Evolutionary conservation across 2,329 filamentous ascomycete species (phyloP), one percentile per base, ranked within the genome.

Genomic region (Penicillium decumbens): DNA sequence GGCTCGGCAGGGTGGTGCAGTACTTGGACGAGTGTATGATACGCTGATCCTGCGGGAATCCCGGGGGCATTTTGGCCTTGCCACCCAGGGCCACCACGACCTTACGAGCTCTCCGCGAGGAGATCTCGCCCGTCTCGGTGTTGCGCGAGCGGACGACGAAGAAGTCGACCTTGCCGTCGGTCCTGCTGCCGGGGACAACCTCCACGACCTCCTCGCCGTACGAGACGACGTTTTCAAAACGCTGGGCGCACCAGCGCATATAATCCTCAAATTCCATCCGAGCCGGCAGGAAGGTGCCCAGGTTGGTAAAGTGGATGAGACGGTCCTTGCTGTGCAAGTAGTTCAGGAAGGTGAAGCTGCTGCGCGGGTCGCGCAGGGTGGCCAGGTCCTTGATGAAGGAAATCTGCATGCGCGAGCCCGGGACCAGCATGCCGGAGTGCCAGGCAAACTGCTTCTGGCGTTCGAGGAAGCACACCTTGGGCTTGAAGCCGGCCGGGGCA

Each of bases 351-450:
- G 92, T 97, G 71, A 97, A 97, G 63, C 90, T 81, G 58, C 88
- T 95, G 56, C 87, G 82, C 6, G 92, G 92, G 67, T 97, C 85
- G 50, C 92, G 81, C 59, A 95, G 78, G 3, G 89, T 93, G 3
- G 92, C 92, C 69, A 97, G 81, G 67, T 97, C 92, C 75, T 97
- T 97, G 74, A 97, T 80, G 75, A 95, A 97, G 8, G 89, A 95
- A 61, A 97, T 97, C 68, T 97, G 92, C 92, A 97, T 97, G 73
- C 87, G 90, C 45, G 91, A 88, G 4, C 90, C 91, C 0, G 90
- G 89, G 3, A 97, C 80, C 51, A 96, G 82, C 92, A 97, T 97
- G 51, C 92, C 92, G 0, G 89, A 84, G 70, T 97, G 92, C 92
- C 92, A 97, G 50, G 87, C 83, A 65, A 97, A 97, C 41, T 79